Evolutionary conservation across 768 basidiomycete genomes (phyloP).

Genomic region (Vararia minispora): DNA sequence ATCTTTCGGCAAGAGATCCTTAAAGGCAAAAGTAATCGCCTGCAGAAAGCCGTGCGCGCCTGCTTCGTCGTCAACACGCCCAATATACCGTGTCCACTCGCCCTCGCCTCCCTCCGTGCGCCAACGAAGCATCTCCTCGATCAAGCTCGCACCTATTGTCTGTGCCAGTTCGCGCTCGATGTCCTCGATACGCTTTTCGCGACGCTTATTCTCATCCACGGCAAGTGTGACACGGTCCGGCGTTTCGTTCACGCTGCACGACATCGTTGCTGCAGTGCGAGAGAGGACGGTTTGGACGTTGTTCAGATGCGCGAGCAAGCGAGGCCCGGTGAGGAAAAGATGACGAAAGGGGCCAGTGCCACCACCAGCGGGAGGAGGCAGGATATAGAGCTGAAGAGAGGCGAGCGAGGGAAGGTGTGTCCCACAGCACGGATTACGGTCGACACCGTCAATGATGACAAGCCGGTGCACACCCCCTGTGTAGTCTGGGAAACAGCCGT

Average conservation of each 20-base stretch:
- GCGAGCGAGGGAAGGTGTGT: conserved; percentile 76
- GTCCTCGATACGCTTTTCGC: conserved; percentile 59
- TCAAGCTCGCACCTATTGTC: conserved; percentile 31
- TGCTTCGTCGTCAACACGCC: conserved; percentile 49
- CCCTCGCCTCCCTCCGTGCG: conserved; percentile 15
- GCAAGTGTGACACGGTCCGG: conserved; percentile 60
- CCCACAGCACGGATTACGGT: conserved; percentile 78
- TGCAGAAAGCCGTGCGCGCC: conserved; percentile 52
- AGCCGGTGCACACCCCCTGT: conserved; percentile 70
- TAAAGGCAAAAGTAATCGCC: conserved; percentile 39
- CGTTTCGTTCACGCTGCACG: conserved; percentile 55
- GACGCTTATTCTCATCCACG: conserved; percentile 52
- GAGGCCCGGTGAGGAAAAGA: conserved; percentile 75
- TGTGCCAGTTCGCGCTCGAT: conserved; percentile 55
- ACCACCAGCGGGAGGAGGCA: conserved; percentile 53
- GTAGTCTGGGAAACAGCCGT: conserved; percentile 68
- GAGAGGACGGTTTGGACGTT: conserved; percentile 46
- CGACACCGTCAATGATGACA: conserved; percentile 73
- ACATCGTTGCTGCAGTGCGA: conserved; percentile 46
- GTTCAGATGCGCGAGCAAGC: conserved; percentile 53
- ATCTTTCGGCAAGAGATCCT: conserved; percentile 14
- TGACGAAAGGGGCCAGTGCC: conserved; percentile 57
- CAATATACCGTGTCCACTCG: conserved; percentile 37
- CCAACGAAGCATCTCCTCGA: conserved; percentile 22
- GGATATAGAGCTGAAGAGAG: conserved; percentile 59